Evolutionary conservation across 2,329 filamentous ascomycete genomes (phyloP).

Genomic region (Dryadomyces sulphureus): DNA sequence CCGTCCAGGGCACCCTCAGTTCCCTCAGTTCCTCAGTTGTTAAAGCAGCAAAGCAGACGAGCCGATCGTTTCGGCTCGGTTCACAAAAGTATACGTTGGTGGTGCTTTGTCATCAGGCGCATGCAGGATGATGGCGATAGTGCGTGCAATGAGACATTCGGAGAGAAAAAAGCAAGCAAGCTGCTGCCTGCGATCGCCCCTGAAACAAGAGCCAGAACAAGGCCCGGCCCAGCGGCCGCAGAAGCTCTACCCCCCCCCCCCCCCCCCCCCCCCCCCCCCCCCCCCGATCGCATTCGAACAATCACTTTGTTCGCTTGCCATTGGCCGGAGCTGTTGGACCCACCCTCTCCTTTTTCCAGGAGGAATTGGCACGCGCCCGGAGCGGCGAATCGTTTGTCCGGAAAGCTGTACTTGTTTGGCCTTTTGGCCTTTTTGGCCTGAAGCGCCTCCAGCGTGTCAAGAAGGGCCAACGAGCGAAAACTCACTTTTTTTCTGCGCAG

Average conservation of each 20-base stretch:
- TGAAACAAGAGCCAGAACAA: background rate
- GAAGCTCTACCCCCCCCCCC: no score
- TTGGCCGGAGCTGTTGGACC: background rate
- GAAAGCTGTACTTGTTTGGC: background rate
- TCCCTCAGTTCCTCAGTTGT: background rate
- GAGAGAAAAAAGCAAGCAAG: background rate
- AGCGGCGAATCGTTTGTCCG: background rate
- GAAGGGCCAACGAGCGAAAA: background rate
- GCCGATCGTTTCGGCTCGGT: background rate
- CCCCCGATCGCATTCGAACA: no score
- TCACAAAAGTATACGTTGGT: background rate
- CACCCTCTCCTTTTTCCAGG: constrained; percentile 1
- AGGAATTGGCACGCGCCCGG: constrained; percentile 1
- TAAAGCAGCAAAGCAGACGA: background rate
- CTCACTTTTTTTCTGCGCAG: constrained; percentile 7
- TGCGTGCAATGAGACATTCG: background rate
- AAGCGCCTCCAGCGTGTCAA: constrained; percentile 10
- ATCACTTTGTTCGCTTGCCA: background rate
- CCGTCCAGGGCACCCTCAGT: no score
- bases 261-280: no score
- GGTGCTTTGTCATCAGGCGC: background rate
- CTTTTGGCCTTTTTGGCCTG: no score
- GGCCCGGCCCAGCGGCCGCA: no score
- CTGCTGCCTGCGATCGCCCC: background rate
- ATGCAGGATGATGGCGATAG: background rate